Evolutionary conservation across 2,329 filamentous ascomycete species (phyloP), one percentile per base, ranked within the genome.

Genomic region (Colletotrichum brevisporum): DNA sequence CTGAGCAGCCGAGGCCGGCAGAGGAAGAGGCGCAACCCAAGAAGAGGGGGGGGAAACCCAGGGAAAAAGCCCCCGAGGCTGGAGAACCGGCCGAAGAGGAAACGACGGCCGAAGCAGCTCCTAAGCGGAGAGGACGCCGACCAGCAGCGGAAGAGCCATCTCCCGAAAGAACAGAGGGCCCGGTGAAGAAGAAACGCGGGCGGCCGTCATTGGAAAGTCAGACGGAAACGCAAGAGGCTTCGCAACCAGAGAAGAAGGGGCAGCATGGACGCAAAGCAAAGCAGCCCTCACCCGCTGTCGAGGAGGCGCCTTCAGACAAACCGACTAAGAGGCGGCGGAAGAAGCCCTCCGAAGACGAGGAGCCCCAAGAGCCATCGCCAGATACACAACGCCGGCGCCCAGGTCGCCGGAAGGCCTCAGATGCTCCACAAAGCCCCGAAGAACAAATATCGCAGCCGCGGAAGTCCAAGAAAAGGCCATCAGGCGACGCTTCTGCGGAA

Each of bases 61-160:
- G 48, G 43, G n/a, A 39, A 12, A 54, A 41, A 6, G 57, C 59
- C 4, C 51, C 57, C 1, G 72, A 56, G 26, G 26, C n/a, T 10
- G 60, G 64, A 41, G 26, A 54, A 21, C 21, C 26, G 2, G 21
- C 39, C 6, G 65, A 58, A 39, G 65, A 68, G 26, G 56, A 66
- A 60, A 52, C 61, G 31, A 63, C 71, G 51, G 41, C 6, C 15
- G 69, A 59, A 26, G 8, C 55, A 5, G 41, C 57, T 56, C 12
- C 51, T 12, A 51, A 66, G 18, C 74, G 72, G 64, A 75, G 72
- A 41, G 68, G 61, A 43, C 75, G 73, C 4, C 65, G 71, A 73
- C 45, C 73, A 63, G 53, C 68, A 55, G 24, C 65, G 18, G 27
- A 41, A n/a, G 57, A 51, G 10, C 68, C 70, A 21, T 61, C 71